These are phyloP conservation scores for Elsinoe fawcettii DNA, from an alignment of 2,329 filamentous ascomycete species.

Conservation along the genomic window DNA sequence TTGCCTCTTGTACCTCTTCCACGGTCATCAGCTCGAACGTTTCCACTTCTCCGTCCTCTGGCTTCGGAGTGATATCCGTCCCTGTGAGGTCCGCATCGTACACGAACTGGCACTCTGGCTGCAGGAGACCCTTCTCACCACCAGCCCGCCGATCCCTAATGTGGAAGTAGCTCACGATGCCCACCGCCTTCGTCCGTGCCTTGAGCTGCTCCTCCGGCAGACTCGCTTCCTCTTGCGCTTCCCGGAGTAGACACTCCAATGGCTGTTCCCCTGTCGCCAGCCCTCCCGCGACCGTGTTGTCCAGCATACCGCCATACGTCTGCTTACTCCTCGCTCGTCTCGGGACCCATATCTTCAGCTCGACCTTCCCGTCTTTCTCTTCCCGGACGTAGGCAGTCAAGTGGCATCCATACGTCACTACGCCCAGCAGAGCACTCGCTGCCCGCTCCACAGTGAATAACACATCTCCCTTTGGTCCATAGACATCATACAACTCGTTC, in stretches of 20 bases:
- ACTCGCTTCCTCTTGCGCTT: conserved; percentile 82
- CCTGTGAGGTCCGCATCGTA: conserved; percentile 74
- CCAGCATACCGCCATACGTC: conserved; percentile 84
- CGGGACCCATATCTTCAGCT: conserved; percentile 77
- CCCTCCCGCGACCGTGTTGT: conserved; percentile 87
- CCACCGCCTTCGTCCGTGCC: conserved; percentile 49
- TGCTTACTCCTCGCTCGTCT: conserved; percentile 67
- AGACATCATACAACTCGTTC: conserved; percentile 72
- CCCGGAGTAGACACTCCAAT: conserved; percentile 74
- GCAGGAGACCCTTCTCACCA: conserved; percentile 72
- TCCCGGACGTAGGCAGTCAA: conserved; percentile 62
- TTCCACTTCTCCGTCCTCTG: conserved; percentile 83
- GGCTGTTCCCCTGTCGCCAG: conserved; percentile 73
- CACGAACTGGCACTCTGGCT: conserved; percentile 85
- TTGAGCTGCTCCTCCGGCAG: conserved; percentile 64
- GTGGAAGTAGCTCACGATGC: conserved; percentile 77
- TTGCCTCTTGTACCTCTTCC: conserved; percentile 62
- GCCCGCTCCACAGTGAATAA: conserved; percentile 71
- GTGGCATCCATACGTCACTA: conserved; percentile 69
- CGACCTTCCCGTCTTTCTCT: conserved; percentile 35
- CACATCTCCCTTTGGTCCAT: conserved; percentile 50
- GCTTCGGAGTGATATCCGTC: conserved; percentile 58
- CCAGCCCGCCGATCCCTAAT: conserved; percentile 67
- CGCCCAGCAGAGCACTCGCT: conserved; percentile 65
- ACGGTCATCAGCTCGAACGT: conserved; percentile 71